Evolutionary conservation across 805 yeast species (phyloP).

Genomic region (Metschnikowia cubensis): DNA sequence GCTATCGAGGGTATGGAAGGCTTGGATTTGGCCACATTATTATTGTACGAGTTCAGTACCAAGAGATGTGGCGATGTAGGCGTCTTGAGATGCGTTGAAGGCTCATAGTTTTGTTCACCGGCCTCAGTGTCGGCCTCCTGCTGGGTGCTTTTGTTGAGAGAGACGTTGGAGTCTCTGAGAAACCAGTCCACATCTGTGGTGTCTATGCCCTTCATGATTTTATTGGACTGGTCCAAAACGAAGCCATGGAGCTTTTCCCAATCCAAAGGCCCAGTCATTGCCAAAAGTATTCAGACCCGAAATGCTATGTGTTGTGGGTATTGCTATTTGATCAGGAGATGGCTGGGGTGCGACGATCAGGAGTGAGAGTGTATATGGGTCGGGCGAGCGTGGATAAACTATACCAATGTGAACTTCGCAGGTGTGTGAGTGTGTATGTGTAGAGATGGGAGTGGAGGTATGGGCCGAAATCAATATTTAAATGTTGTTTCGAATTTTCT

Average conservation of each 20-base stretch:
- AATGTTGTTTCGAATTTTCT: neutral
- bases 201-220: constrained; percentile 27
- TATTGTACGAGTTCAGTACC: constrained; percentile 30
- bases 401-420: neutral
- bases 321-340: neutral
- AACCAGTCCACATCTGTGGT: constrained; percentile 51
- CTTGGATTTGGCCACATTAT: constrained; percentile 27
- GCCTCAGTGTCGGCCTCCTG: neutral
- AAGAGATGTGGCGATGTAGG: constrained; percentile 19
- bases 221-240: constrained; percentile 14
- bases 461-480: too few relatives aligned
- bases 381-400: neutral
- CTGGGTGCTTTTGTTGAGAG: neutral
- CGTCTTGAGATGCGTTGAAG: constrained; percentile 3
- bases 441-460: neutral
- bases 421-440: neutral
- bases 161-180: constrained; percentile 33
- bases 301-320: neutral
- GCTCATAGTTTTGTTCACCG: neutral
- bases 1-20: constrained; percentile 30
- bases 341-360: neutral
- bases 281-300: neutral
- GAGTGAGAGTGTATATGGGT: neutral
- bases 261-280: constrained; percentile 6
- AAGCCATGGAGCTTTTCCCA: constrained; percentile 12